Evolutionary conservation across 139 green algal species (phyloP).

Genomic region (Chlorella sp.): DNA sequence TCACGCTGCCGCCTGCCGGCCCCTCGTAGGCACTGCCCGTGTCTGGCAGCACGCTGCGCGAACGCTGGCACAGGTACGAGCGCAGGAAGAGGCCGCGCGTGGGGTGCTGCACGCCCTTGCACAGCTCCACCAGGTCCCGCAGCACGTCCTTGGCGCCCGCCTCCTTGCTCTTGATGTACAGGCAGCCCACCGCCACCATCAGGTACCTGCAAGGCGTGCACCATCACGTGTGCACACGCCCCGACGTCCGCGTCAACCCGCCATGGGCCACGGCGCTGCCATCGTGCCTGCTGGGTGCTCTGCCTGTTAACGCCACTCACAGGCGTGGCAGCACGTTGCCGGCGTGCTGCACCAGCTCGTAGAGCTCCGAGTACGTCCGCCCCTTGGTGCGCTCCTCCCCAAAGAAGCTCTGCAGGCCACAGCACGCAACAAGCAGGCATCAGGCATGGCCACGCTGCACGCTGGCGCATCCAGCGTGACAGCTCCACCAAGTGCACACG

Average conservation of each 20-base stretch:
- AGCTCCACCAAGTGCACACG: too few relatives aligned
- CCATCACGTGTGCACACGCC: not conserved
- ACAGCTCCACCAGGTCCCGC: slow-evolving; percentile 94
- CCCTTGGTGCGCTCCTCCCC: slow-evolving; percentile 67
- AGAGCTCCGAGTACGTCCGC: slow-evolving; percentile 71
- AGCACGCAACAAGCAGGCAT: too few relatives aligned
- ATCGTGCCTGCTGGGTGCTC: too few relatives aligned
- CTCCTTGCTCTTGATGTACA: slow-evolving; percentile 79
- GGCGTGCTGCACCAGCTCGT: slow-evolving; percentile 94
- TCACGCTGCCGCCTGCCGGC: slow-evolving; percentile 58
- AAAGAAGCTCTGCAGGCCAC: slow-evolving; percentile 63
- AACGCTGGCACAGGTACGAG: slow-evolving; percentile 67
- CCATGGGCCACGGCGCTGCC: too few relatives aligned
- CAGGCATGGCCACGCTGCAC: too few relatives aligned
- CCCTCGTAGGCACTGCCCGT: slow-evolving; percentile 56
- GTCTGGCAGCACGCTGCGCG: slow-evolving; percentile 31
- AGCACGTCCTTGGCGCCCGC: slow-evolving; percentile 73
- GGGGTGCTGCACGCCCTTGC: slow-evolving; percentile 96
- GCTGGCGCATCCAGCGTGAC: too few relatives aligned
- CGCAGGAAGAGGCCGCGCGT: slow-evolving; percentile 94
- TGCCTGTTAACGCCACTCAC: slow-evolving; percentile 55
- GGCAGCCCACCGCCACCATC: slow-evolving; percentile 83
- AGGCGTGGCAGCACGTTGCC: slow-evolving; percentile 93
- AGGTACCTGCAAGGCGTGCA: slow-evolving; percentile 80
- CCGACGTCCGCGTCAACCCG: not conserved